phyloP scores from a whole-genome alignment of 768 basidiomycete genomes.

The Floccularia luteovirens region DNA sequence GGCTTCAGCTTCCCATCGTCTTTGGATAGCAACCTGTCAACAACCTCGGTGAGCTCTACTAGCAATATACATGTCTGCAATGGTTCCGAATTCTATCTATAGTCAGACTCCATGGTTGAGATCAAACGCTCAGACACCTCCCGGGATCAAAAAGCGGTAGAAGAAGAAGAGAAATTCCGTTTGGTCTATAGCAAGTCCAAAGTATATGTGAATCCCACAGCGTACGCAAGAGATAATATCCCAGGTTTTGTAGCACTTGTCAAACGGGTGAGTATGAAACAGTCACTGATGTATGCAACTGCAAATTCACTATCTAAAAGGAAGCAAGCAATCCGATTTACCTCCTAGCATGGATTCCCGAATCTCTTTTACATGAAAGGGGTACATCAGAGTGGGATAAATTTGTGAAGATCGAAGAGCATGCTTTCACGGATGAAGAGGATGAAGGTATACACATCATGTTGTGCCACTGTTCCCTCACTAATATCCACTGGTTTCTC shows the following conservation, averaged over 20 bases:
- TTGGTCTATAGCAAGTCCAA: conserved; percentile 89
- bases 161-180: conserved; percentile 58
- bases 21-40: conserved; percentile 18
- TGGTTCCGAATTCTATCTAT: conserved; percentile 1
- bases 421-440: conserved; percentile 47
- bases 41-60: conserved; percentile 19
- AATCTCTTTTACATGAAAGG: conserved; percentile 73
- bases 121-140: conserved; percentile 40
- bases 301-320: conserved; percentile 23
- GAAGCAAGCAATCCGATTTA: conserved; percentile 72
- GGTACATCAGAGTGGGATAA: conserved; percentile 85
- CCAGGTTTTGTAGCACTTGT: conserved; percentile 91
- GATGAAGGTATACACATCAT: conserved; percentile 52
- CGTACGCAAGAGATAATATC: conserved; percentile 88
- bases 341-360: conserved; percentile 91
- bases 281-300: conserved; percentile 6
- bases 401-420: conserved; percentile 80
- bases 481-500: background rate
- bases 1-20: conserved; percentile 11
- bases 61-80: no score
- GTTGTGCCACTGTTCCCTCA: background rate
- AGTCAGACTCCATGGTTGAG: conserved; percentile 71
- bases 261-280: conserved; percentile 57
- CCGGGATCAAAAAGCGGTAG: conserved; percentile 3
- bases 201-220: conserved; percentile 93